Evolutionary conservation across 169 alveolate species (phyloP), one percentile per base, ranked within the genome.

Genomic region (Plasmodium coatneyi): DNA sequence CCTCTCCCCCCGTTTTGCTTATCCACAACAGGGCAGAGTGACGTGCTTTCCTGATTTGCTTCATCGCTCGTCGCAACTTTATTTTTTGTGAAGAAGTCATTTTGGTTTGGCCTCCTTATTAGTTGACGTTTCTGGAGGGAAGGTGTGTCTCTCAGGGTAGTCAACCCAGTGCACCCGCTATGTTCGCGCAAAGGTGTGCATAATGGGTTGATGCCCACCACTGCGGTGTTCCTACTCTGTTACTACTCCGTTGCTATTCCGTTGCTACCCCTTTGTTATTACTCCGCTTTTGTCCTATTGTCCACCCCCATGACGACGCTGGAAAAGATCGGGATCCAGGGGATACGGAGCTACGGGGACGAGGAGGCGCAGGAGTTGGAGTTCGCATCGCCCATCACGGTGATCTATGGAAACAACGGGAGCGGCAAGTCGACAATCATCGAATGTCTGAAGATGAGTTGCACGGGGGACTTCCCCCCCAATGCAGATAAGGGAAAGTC

Each of bases 401-500:
- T 99, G 52, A 99, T 99, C 36, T 99, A 98, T 19, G 99, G 99
- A 54, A 99, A 98, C 70, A 99, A 99, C 96, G 99, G 99, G 39
- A 98, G 99, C 36, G 99, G 99, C 6, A 99, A 98, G 95, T 98
- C 99, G 97, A 99, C 99, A 6, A 96, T 99, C 79, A 98, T 99
- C 36, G 99, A 99, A 95, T 98, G 99, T 92, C 96, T 98, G 54
- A 97, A 98, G 83, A 96, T 97, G 95, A 98, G 98, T 46, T 97
- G 99, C 46, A 96, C 99, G 25, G 99, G 99, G 5, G 98, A 98
- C 32, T 96, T 98, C 93, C 99, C 99, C 16, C 99, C 99, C 22
- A 97, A 98, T 86, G 98, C 99, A 14, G 97, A 97, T 32, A 97
- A 98, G 74, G 99, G 99, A 16, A 98, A 98, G 84, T 97, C 98